A percentile compares a stretch with the other conserved stretches of the same genome.
phyloP scores from a whole-genome alignment of 192 early-diverging fungal species.

The Coemansia sp. region DNA sequence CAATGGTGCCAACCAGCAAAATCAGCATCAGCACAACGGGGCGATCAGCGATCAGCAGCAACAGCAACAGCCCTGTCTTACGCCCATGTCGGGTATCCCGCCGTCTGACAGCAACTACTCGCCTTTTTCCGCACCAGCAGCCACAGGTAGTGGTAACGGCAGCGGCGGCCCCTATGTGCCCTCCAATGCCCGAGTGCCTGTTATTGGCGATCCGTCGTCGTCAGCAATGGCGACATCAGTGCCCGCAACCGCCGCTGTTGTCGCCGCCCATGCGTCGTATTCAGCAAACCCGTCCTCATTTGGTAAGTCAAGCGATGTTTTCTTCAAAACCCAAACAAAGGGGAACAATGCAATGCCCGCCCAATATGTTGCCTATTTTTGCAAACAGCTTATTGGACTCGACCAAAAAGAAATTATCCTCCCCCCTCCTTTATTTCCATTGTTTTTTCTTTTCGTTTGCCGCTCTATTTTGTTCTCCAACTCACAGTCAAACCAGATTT shows the following conservation, averaged over 20 bases:
- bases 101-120: conserved; percentile 16
- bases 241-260: conserved; percentile 1
- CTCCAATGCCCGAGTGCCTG: conserved; percentile 11
- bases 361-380: too few relatives aligned
- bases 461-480: conserved; percentile 4
- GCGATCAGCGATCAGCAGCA: neutral
- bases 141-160: neutral
- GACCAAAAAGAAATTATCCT: neutral
- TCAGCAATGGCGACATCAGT: conserved; percentile 6
- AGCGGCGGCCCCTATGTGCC: conserved; percentile 2
- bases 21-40: too few relatives aligned
- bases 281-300: conserved; percentile 22
- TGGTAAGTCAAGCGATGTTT: conserved; percentile 33
- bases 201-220: conserved; percentile 16
- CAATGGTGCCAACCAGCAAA: too few relatives aligned
- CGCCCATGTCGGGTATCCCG: conserved; percentile 15
- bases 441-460: neutral
- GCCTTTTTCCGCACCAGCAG: conserved; percentile 21
- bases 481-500: conserved; percentile 7
- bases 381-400: neutral
- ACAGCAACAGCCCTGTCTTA: conserved; percentile 9
- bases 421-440: neutral
- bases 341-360: neutral
- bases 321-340: neutral
- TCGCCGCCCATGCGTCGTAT: too few relatives aligned